Base-by-base conservation (phyloP, 2,329 filamentous ascomycete genomes). In the Sphaerulina musiva region DNA sequence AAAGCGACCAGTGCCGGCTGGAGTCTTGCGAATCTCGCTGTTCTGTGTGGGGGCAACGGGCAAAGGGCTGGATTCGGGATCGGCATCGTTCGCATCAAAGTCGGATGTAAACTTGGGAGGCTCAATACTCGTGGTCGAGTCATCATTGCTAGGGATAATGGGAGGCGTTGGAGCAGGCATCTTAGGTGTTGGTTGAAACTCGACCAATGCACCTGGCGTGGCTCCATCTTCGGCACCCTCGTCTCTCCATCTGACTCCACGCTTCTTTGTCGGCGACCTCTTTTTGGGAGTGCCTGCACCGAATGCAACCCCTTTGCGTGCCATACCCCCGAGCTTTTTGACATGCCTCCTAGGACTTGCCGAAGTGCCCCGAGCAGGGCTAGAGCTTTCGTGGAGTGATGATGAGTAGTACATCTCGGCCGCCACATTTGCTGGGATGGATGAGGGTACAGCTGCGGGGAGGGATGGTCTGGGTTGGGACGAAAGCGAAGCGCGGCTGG, bases 171-270 rank as follows among this genome's bases (percentile, higher is more conserved):
- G 0, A 81, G 80, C 2, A 76, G 76, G 12, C 66, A 85, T 87
- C 69, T 90, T 81, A 1, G 93, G 92, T 2, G 92, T 96, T 72
- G 89, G 89, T 66, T 92, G 88, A 68, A 92, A 96, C 68, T 97
- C 93, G 9, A 87, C 90, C 53, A 97, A 75, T 0, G 62, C 52
- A 43, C 85, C 84, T 20, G 90, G 91, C 49, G 92, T 83, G 66
- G 95, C 53, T 31, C 85, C 84, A 23, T 90, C 91, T 48, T 92
- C 83, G 66, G 95, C 86, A 2, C 85, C 89, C 64, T 97, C 93
- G 65, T 95, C 90, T 55, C 89, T 84, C 93, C 93, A 98, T 60
- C 92, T 82, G 5, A 98, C 92, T 44, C 80, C 85, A 56, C 91
- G 82, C 71, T 89, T 89, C 62, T 80, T 80, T 38, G 71, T 70